These are phyloP conservation scores for Coemansia sp. DNA, from an alignment of 192 early-diverging fungal species.

Conservation along the genomic window DNA sequence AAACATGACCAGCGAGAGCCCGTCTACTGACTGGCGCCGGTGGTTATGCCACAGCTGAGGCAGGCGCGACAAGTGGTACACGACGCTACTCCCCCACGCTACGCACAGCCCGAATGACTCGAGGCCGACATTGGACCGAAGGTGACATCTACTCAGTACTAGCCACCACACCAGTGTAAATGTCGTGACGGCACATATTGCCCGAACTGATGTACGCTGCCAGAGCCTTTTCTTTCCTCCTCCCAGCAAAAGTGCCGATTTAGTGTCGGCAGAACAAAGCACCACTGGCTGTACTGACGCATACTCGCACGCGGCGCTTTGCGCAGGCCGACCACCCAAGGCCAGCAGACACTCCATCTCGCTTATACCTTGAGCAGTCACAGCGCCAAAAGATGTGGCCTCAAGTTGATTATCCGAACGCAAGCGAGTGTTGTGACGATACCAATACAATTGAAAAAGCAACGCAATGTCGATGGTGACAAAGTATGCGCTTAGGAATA, in stretches of 20 bases:
- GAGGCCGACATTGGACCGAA: not conserved
- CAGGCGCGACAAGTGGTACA: conserved; percentile 68
- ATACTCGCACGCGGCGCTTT: not conserved
- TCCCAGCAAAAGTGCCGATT: not conserved
- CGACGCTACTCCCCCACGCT: conserved; percentile 63
- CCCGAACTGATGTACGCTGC: not conserved
- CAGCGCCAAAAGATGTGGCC: not conserved
- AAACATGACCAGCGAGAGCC: conserved; percentile 73
- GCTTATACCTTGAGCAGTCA: not conserved
- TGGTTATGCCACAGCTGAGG: conserved; percentile 75
- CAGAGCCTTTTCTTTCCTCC: not conserved
- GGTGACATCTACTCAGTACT: not conserved
- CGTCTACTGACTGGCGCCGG: conserved; percentile 61
- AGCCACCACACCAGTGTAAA: conserved; percentile 2
- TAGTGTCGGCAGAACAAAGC: not conserved
- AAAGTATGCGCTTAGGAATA: conserved; percentile 45
- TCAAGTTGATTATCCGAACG: not conserved
- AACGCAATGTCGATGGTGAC: conserved; percentile 38
- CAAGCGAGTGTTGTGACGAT: not conserved
- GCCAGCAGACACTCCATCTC: not conserved
- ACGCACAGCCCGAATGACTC: conserved; percentile 56
- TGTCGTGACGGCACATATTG: not conserved
- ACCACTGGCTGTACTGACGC: not conserved
- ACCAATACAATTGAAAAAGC: conserved; percentile 41
- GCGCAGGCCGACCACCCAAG: not conserved